A percentile compares a stretch with the other conserved stretches of the same genome.
These are phyloP conservation scores for Nakaseomyces kungkrabaensis DNA, from an alignment of 1,139 yeast species.

Conservation along the genomic window DNA sequence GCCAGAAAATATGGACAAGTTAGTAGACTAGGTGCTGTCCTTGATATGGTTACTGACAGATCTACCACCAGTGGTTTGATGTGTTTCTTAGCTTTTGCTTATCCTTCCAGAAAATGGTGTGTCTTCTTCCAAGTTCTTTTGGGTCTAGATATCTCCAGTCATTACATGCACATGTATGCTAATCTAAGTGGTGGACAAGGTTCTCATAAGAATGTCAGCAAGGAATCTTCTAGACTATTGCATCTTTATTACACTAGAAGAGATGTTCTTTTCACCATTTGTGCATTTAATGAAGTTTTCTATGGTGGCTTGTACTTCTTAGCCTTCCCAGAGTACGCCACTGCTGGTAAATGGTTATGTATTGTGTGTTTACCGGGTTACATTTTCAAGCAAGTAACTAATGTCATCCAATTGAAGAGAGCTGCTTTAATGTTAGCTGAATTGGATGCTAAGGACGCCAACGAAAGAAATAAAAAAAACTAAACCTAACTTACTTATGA, in stretches of 20 bases:
- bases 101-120: conserved; percentile 44
- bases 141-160: conserved; percentile 86
- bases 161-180: conserved; percentile 98
- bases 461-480: conserved; percentile 7
- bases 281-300: conserved; percentile 88
- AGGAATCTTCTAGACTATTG: conserved; percentile 61
- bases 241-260: conserved; percentile 82
- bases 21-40: conserved; percentile 87
- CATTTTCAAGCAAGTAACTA: conserved; percentile 84
- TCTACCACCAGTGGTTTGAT: conserved; percentile 90
- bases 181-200: conserved; percentile 68
- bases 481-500: neutral
- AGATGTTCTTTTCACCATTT: conserved; percentile 72
- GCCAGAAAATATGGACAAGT: conserved; percentile 87
- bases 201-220: conserved; percentile 77
- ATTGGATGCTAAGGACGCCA: conserved; percentile 58
- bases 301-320: conserved; percentile 81
- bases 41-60: conserved; percentile 98
- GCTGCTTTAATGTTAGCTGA: conserved; percentile 79
- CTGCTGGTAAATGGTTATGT: conserved; percentile 46
- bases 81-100: conserved; percentile 72
- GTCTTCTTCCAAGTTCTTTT: conserved; percentile 73
- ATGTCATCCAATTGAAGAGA: conserved; percentile 75
- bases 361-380: conserved; percentile 73
- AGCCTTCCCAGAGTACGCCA: conserved; percentile 37